Percentiles rank a stretch among this genome's conserved stretches.
These are phyloP conservation scores for Phanerochaete carnosa DNA, from an alignment of 768 basidiomycete species.

Conservation along the genomic window DNA sequence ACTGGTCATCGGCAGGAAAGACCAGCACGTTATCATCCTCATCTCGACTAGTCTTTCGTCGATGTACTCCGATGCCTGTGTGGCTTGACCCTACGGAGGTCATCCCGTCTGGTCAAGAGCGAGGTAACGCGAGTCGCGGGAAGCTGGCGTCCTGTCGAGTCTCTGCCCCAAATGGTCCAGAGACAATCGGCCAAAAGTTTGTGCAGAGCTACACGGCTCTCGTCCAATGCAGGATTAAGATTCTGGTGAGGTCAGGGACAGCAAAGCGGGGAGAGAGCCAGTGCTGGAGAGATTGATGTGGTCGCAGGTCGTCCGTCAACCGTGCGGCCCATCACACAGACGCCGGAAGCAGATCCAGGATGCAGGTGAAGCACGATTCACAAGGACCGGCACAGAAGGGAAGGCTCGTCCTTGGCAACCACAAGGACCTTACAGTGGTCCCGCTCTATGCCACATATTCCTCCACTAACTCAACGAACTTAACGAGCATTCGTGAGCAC, in stretches of 20 bases:
- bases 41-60: slow-evolving; percentile 35
- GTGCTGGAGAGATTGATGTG: not conserved
- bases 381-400: too few relatives aligned
- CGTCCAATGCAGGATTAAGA: not conserved
- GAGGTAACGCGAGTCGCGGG: not conserved
- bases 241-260: not conserved
- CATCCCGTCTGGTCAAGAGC: not conserved
- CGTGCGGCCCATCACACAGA: not conserved
- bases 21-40: slow-evolving; percentile 27
- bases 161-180: not conserved
- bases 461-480: too few relatives aligned
- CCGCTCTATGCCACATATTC: too few relatives aligned
- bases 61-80: slow-evolving; percentile 17
- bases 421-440: too few relatives aligned
- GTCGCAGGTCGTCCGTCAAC: not conserved
- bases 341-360: not conserved
- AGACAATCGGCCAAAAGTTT: not conserved
- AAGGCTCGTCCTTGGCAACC: too few relatives aligned
- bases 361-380: too few relatives aligned
- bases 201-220: not conserved
- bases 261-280: not conserved
- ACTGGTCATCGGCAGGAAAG: slow-evolving; percentile 16
- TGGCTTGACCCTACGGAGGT: not conserved
- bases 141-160: not conserved
- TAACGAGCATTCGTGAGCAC: too few relatives aligned